Conservation (phyloP, 2,329 filamentous ascomycete species). For the Ceratocystis diversiconidia region DNA sequence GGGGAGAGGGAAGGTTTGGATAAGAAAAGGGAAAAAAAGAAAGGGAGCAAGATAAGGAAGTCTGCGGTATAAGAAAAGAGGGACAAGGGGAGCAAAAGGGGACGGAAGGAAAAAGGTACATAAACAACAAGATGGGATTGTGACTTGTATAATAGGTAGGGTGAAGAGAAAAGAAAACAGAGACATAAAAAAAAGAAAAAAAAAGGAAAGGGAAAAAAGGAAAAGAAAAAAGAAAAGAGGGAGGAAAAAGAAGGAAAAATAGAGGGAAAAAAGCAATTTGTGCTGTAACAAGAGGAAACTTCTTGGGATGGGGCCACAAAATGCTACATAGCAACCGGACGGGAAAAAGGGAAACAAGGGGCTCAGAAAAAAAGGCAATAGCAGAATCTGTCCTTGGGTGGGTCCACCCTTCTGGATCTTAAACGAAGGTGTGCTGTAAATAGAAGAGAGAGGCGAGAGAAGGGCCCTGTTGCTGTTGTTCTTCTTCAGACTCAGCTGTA, state of each 20-base stretch:
- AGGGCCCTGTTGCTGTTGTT: neutral
- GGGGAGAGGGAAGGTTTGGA: neutral
- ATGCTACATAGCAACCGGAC: slow-evolving; percentile 5
- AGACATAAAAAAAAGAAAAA: neutral
- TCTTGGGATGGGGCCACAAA: slow-evolving; percentile 13
- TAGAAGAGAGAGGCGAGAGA: neutral
- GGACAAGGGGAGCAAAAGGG: neutral
- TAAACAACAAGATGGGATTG: neutral
- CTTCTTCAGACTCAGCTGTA: too few relatives aligned
- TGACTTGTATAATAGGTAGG: too few relatives aligned
- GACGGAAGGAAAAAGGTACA: neutral
- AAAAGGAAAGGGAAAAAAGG: neutral
- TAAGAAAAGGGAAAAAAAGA: neutral
- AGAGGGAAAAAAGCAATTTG: slow-evolving; percentile 7
- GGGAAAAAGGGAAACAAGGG: slow-evolving; percentile 7
- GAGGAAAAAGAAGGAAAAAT: slow-evolving; percentile 4
- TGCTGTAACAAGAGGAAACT: slow-evolving; percentile 2
- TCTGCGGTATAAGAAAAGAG: neutral
- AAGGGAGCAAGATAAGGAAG: neutral
- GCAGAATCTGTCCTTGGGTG: neutral
- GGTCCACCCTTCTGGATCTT: too few relatives aligned
- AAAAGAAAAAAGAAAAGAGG: slow-evolving; percentile 12
- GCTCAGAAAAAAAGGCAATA: neutral
- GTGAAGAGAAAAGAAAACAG: neutral
- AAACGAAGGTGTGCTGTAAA: neutral